These are phyloP conservation scores for Xylariaceae sp. DNA, from an alignment of 2,329 filamentous ascomycete genomes.

Conservation along the genomic window DNA sequence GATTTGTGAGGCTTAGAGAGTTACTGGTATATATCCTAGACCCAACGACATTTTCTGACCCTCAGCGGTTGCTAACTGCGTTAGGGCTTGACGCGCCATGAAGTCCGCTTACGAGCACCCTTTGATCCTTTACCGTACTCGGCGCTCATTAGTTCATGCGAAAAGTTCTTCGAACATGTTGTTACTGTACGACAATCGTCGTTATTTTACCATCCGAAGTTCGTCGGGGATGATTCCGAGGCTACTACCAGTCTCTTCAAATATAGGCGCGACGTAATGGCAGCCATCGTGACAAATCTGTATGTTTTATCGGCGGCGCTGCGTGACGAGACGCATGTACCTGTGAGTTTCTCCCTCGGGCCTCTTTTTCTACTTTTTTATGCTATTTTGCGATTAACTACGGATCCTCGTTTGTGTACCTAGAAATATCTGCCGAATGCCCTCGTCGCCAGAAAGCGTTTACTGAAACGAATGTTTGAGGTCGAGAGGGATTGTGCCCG, in stretches of 20 bases:
- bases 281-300: constrained; percentile 51
- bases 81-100: constrained; percentile 50
- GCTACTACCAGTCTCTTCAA: constrained; percentile 44
- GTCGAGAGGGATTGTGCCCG: constrained; percentile 38
- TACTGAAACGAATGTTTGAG: constrained; percentile 46
- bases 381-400: neutral
- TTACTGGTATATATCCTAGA: constrained; percentile 37
- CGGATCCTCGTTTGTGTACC: no score
- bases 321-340: constrained; percentile 44
- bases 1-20: constrained; percentile 53
- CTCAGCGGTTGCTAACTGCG: constrained; percentile 7
- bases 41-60: neutral
- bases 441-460: constrained; percentile 45
- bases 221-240: constrained; percentile 45
- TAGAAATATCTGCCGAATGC: constrained; percentile 52
- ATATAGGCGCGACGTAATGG: constrained; percentile 51
- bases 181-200: constrained; percentile 53
- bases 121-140: constrained; percentile 53
- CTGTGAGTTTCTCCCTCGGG: constrained; percentile 32
- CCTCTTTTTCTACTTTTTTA: neutral
- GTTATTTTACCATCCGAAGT: constrained; percentile 51
- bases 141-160: constrained; percentile 49
- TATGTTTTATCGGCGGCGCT: constrained; percentile 54
- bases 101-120: constrained; percentile 51
- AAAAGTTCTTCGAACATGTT: constrained; percentile 55